A percentile compares a stretch with the other conserved stretches of the same genome.
Evolutionary conservation across 805 yeast species (phyloP).

Genomic region (Starmerella lactis-condensi): DNA sequence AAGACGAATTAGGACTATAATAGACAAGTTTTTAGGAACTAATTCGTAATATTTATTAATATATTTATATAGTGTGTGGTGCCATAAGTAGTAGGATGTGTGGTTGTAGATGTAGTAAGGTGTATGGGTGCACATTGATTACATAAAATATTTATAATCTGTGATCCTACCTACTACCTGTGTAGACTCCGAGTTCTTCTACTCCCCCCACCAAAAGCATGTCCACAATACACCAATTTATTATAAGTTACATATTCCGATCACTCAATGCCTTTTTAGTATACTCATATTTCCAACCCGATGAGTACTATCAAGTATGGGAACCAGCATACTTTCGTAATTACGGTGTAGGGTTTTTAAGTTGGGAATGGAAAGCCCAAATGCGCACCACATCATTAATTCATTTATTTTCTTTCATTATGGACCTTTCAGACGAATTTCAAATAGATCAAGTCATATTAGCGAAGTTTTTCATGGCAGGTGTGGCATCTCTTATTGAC

Average conservation of each 20-base stretch:
- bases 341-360: constrained; percentile 61
- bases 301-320: constrained; percentile 80
- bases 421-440: constrained; percentile 22
- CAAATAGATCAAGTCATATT: constrained; percentile 21
- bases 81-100: no score
- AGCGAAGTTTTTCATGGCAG: constrained; percentile 56
- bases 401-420: constrained; percentile 37
- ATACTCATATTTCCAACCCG: constrained; percentile 80
- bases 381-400: constrained; percentile 72
- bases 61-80: no score
- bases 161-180: no score
- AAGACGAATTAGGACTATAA: constrained; percentile 13
- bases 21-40: no score
- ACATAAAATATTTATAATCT: no score
- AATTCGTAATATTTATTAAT: no score
- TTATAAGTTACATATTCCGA: constrained; percentile 21
- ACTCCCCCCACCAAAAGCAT: constrained; percentile 13
- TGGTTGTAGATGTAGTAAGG: no score
- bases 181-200: constrained; percentile 6
- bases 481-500: constrained; percentile 58
- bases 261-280: constrained; percentile 44
- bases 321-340: constrained; percentile 75
- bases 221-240: constrained; percentile 4
- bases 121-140: no score
- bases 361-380: constrained; percentile 86